Percentiles rank a stretch among this genome's conserved stretches.
Conservation (phyloP, 352 stramenopile species). For the Phytophthora nicotianae region DNA sequence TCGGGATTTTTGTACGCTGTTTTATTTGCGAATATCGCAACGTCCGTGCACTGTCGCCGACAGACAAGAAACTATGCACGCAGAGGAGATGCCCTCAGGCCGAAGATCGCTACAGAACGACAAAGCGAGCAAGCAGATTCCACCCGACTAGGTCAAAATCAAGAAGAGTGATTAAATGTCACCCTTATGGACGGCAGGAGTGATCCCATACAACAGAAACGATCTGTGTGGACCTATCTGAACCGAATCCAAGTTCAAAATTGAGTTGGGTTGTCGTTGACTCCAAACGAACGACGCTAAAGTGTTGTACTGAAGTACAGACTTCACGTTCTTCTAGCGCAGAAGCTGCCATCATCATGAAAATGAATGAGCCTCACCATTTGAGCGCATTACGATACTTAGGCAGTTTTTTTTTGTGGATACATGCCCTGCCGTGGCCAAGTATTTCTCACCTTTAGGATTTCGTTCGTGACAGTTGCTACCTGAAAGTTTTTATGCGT, state of each 20-base stretch:
- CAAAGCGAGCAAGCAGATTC: background rate
- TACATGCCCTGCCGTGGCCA: background rate
- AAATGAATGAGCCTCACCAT: background rate
- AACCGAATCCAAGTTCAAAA: background rate
- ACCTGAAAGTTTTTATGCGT: background rate
- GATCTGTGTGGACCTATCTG: background rate
- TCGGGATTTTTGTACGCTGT: background rate
- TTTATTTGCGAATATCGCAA: background rate
- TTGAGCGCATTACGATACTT: too few relatives aligned
- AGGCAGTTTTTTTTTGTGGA: background rate
- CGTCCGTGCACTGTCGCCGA: background rate
- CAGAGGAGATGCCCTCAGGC: background rate
- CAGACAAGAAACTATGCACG: background rate
- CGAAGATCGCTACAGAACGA: background rate
- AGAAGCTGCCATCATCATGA: background rate
- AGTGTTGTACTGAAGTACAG: conserved; percentile 8
- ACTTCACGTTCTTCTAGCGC: conserved; percentile 9
- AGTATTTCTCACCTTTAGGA: background rate
- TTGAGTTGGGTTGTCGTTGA: conserved; percentile 1
- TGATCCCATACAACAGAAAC: too few relatives aligned
- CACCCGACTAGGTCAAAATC: background rate
- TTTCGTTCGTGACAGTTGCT: background rate
- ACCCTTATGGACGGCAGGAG: too few relatives aligned
- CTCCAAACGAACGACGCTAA: background rate
- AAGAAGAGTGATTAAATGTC: too few relatives aligned